These are phyloP conservation scores for Tetrahymena elliotti DNA, from an alignment of 73 alveolate species.

Conservation along the genomic window DNA sequence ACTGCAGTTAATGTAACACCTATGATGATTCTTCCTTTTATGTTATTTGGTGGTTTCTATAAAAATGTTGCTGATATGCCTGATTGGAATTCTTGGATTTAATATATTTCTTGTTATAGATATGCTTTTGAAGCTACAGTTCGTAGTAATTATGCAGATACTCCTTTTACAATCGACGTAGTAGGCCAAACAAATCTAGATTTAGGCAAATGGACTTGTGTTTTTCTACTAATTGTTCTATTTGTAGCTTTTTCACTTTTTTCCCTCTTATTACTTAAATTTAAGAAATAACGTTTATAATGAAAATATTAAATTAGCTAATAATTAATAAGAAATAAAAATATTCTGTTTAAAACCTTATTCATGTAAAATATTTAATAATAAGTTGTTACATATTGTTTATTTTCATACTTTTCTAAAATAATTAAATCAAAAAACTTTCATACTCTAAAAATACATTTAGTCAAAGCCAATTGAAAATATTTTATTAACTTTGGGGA, in stretches of 20 bases:
- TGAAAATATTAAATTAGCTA: background rate
- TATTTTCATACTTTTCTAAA: no score
- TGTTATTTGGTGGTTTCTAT: background rate
- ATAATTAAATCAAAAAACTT: no score
- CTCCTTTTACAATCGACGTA: background rate
- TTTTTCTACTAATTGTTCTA: background rate
- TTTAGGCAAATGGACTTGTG: background rate
- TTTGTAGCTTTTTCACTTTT: background rate
- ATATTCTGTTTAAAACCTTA: no score
- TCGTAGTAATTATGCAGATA: background rate
- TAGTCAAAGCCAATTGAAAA: no score
- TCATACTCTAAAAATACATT: no score
- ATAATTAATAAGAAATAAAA: no score
- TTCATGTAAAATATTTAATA: background rate
- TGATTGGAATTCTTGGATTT: background rate
- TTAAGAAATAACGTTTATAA: background rate
- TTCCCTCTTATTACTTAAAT: background rate
- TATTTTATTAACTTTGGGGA: no score
- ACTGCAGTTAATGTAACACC: background rate
- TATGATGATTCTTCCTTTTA: background rate
- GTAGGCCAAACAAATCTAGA: background rate
- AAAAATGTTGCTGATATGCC: background rate
- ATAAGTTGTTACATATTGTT: no score
- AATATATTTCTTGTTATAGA: background rate
- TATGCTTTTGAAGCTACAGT: background rate